A percentile compares a stretch with the other conserved stretches of the same genome.
phyloP scores from a whole-genome alignment of 768 basidiomycete species.

The Collybiopsis luxurians region DNA sequence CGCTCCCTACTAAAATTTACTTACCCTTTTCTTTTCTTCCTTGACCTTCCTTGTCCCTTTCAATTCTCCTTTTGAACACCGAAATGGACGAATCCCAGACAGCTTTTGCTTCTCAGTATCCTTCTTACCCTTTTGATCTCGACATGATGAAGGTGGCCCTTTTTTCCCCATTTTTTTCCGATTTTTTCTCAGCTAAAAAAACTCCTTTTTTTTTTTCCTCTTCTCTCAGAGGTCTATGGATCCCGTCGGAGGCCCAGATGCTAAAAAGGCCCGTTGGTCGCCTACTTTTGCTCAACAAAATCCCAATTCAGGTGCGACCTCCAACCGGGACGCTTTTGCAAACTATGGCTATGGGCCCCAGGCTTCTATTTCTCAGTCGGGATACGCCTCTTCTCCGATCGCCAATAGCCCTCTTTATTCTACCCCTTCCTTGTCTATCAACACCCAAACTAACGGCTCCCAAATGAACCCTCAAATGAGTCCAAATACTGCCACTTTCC shows the following conservation, averaged over 20 bases:
- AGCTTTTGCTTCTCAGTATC: constrained; percentile 67
- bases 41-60: constrained; percentile 19
- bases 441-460: constrained; percentile 53
- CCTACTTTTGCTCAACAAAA: constrained; percentile 50
- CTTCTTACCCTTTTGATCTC: constrained; percentile 74
- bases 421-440: constrained; percentile 67
- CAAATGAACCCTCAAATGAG: constrained; percentile 61
- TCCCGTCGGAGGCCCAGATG: constrained; percentile 73
- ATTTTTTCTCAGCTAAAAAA: constrained; percentile 1
- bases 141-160: constrained; percentile 84
- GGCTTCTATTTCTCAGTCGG: constrained; percentile 57
- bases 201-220: constrained; percentile 8
- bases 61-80: constrained; percentile 20
- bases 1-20: constrained; percentile 11
- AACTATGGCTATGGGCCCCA: constrained; percentile 87
- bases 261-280: constrained; percentile 91
- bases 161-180: not conserved
- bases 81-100: constrained; percentile 76
- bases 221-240: constrained; percentile 78
- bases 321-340: constrained; percentile 69
- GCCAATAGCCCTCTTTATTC: constrained; percentile 65
- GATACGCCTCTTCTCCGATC: constrained; percentile 48
- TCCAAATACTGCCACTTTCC: constrained; percentile 61
- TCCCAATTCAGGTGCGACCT: constrained; percentile 28
- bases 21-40: constrained; percentile 18